These are phyloP conservation scores for Bipolaris gigantea DNA, from an alignment of 2,329 filamentous ascomycete genomes.

Conservation along the genomic window DNA sequence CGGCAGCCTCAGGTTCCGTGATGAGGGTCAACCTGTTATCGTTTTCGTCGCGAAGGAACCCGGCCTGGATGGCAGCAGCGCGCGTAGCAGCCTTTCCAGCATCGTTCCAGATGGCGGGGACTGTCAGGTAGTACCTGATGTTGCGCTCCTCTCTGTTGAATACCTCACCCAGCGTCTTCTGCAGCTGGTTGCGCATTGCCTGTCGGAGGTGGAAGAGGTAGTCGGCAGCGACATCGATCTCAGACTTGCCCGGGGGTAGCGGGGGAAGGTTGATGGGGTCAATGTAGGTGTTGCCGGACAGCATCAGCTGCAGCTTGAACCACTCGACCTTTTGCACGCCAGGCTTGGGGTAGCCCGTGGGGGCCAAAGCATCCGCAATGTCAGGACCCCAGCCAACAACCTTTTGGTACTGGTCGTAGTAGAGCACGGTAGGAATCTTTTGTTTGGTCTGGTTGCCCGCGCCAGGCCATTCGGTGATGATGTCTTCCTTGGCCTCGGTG, in stretches of 20 bases:
- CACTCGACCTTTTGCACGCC: conserved; percentile 99
- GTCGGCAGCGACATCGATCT: conserved; percentile 98
- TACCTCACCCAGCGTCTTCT: conserved; percentile 95
- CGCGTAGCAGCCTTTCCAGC: conserved; percentile 96
- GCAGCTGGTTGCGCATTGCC: conserved; percentile 92
- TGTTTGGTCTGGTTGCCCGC: conserved; percentile 98
- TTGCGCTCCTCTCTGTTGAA: conserved; percentile 98
- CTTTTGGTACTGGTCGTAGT: conserved; percentile 99
- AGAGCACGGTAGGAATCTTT: conserved; percentile 99
- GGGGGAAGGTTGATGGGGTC: conserved; percentile 98
- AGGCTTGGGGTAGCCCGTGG: conserved; percentile 95
- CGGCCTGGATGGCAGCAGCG: conserved; percentile 93
- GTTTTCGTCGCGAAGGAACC: conserved; percentile 95
- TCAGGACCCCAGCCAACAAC: conserved; percentile 99
- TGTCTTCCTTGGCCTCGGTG: conserved; percentile 96
- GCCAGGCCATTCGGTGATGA: conserved; percentile 98
- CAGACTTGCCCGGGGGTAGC: conserved; percentile 94
- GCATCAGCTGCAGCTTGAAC: conserved; percentile 99
- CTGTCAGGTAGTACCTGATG: conserved; percentile 95
- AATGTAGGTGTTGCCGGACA: conserved; percentile 98
- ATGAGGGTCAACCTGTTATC: conserved; percentile 94
- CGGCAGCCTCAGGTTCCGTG: conserved; percentile 94
- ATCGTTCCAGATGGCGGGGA: conserved; percentile 99
- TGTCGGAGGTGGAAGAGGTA: conserved; percentile 98
- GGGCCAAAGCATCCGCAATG: conserved; percentile 93